Base-by-base conservation (phyloP, 768 basidiomycete genomes). In the Pilatotrama ljubarskyi region DNA sequence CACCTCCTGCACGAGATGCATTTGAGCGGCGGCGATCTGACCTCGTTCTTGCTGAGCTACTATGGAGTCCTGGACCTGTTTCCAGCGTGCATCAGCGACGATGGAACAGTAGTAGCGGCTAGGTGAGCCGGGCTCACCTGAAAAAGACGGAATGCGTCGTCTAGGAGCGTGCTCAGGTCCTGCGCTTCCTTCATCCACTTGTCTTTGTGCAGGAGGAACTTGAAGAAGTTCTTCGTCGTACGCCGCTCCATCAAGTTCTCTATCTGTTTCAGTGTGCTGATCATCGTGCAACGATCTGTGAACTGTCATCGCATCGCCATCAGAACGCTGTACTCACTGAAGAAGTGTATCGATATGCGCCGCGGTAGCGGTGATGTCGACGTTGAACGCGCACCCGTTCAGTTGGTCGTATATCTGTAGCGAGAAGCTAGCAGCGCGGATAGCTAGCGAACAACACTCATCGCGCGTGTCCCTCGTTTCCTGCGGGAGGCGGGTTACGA, bases 171-270 rank as follows among this genome's bases (percentile, higher is more conserved):
- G 17, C 32, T 22, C 24, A 57, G n/a, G 13, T 49, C 37, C 40
- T 29, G 18, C 4, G 26, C 38, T 9, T 50, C 38, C 17, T 49
- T 9, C 37, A 26, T 26, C 17, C 49, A n/a, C 15, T 49, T 40
- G 38, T 50, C 29, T 17, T 38, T 50, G 8, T 32, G n/a, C 2
- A 57, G n/a, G 4, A 49, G 15, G 17, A 25, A 2, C 11, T 35
- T 32, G 4, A 50, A 15, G 18, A 32, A 9, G 1, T 40, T 5
- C 40, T 29, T 50, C 47, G 32, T 57, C 24, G 25, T 32, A 18
- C 40, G 47, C 11, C 55, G 55, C 29, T 47, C 41, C 55, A 57
- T 57, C 13, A 57, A 24, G 7, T 17, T 11, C 26, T 48, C 38
- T 5, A 57, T 57, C 7, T 49, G 38, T 18, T 29, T 5, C 38